A percentile compares a stretch with the other conserved stretches of the same genome.
phyloP scores from a whole-genome alignment of 148 eudicot species.

The Limonium bicolor region DNA sequence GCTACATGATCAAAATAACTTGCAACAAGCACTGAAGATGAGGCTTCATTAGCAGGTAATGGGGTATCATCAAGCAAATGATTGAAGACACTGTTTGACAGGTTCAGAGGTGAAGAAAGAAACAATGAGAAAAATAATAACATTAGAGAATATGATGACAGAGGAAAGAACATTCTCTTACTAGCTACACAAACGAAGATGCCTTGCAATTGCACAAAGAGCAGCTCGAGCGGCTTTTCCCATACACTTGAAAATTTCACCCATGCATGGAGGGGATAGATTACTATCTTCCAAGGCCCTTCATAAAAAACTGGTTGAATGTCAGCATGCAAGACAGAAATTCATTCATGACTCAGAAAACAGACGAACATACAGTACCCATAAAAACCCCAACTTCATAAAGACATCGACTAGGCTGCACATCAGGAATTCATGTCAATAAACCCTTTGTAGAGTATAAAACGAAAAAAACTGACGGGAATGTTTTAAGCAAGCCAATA shows the following conservation, averaged over 20 bases:
- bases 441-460: no score
- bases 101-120: no score
- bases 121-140: not conserved
- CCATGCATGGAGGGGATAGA: slow-evolving; percentile 84
- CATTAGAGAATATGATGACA: not conserved
- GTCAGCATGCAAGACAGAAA: slow-evolving; percentile 14
- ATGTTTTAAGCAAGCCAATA: no score
- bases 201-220: slow-evolving; percentile 69
- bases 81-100: slow-evolving; percentile 52
- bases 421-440: no score
- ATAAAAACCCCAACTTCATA: no score
- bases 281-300: slow-evolving; percentile 84
- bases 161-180: slow-evolving; percentile 14
- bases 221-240: slow-evolving; percentile 81
- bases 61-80: slow-evolving; percentile 81
- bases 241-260: slow-evolving; percentile 74
- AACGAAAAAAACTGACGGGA: no score
- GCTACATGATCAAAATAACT: slow-evolving; percentile 30
- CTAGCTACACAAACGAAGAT: slow-evolving; percentile 83
- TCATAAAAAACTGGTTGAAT: slow-evolving; percentile 15
- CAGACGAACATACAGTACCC: no score
- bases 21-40: slow-evolving; percentile 82
- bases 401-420: no score
- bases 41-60: slow-evolving; percentile 56
- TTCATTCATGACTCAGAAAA: no score